A percentile compares a stretch with the other conserved stretches of the same genome.
phyloP scores from a whole-genome alignment of 2,329 filamentous ascomycete genomes.

The Ambrosiella xylebori region DNA sequence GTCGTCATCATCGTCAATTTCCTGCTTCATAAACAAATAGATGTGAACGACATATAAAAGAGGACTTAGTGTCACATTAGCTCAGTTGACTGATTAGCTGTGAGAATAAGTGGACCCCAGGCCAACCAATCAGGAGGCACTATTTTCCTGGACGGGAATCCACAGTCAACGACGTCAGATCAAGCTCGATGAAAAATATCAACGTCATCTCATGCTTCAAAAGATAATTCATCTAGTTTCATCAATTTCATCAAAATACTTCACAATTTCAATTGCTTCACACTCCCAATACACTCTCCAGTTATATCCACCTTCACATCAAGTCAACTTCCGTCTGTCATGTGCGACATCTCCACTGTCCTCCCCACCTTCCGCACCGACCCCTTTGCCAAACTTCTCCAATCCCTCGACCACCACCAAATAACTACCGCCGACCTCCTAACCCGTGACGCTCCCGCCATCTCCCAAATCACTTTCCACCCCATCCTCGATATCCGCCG shows the following conservation, averaged over 20 bases:
- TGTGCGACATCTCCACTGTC: conserved; percentile 74
- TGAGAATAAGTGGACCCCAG: background rate
- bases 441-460: conserved; percentile 62
- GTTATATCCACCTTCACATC: background rate
- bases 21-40: too few relatives aligned
- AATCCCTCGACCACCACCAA: conserved; percentile 59
- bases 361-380: conserved; percentile 60
- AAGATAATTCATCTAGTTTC: background rate
- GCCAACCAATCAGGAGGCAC: conserved; percentile 4
- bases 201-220: background rate
- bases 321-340: conserved; percentile 20
- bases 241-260: background rate
- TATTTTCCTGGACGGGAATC: background rate
- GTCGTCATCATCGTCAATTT: too few relatives aligned
- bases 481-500: conserved; percentile 66
- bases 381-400: conserved; percentile 59
- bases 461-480: conserved; percentile 71
- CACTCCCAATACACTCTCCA: background rate
- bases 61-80: too few relatives aligned
- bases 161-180: conserved; percentile 11
- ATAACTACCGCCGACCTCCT: conserved; percentile 73
- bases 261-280: background rate
- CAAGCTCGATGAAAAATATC: background rate
- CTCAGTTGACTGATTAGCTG: too few relatives aligned
- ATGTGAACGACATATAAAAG: too few relatives aligned